Conservation (phyloP, 768 basidiomycete species). For the Boletus rex-veris region DNA sequence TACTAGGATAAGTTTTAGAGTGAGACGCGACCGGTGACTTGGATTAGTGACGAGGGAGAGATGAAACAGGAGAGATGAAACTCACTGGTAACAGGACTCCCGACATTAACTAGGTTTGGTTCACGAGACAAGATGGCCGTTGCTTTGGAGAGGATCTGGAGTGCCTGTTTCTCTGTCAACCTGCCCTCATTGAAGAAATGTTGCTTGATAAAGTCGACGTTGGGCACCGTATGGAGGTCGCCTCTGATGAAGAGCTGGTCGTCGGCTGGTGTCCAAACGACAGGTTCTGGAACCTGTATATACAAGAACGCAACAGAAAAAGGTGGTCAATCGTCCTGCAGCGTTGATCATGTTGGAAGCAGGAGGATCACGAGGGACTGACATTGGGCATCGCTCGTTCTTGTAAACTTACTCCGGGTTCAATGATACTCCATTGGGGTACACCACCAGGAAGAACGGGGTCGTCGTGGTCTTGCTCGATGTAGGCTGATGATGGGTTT, state of each 20-base stretch:
- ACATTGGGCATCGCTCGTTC: constrained; percentile 34
- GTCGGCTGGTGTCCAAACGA: constrained; percentile 59
- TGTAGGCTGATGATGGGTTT: constrained; percentile 10
- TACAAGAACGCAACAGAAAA: constrained; percentile 14
- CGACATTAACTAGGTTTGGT: constrained; percentile 82
- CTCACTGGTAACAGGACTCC: constrained; percentile 88
- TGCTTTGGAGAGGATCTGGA: constrained; percentile 72
- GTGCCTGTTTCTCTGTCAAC: constrained; percentile 78
- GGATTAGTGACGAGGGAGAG: background rate
- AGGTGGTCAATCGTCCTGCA: constrained; percentile 24
- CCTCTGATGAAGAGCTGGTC: constrained; percentile 62
- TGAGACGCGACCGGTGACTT: constrained; percentile 8
- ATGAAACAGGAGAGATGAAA: constrained; percentile 12
- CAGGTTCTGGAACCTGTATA: constrained; percentile 67
- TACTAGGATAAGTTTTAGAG: constrained; percentile 44
- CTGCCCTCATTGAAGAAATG: constrained; percentile 89
- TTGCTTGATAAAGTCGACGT: constrained; percentile 75
- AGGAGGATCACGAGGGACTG: constrained; percentile 24
- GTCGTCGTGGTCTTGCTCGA: constrained; percentile 29
- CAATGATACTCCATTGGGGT: constrained; percentile 20
- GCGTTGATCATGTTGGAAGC: constrained; percentile 8
- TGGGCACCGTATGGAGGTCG: constrained; percentile 51
- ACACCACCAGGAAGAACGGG: constrained; percentile 25
- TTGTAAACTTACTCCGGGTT: constrained; percentile 18
- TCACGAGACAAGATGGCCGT: constrained; percentile 68